These are phyloP conservation scores for Gaeumannomyces sp. DNA, from an alignment of 2,329 filamentous ascomycete species.

Conservation along the genomic window DNA sequence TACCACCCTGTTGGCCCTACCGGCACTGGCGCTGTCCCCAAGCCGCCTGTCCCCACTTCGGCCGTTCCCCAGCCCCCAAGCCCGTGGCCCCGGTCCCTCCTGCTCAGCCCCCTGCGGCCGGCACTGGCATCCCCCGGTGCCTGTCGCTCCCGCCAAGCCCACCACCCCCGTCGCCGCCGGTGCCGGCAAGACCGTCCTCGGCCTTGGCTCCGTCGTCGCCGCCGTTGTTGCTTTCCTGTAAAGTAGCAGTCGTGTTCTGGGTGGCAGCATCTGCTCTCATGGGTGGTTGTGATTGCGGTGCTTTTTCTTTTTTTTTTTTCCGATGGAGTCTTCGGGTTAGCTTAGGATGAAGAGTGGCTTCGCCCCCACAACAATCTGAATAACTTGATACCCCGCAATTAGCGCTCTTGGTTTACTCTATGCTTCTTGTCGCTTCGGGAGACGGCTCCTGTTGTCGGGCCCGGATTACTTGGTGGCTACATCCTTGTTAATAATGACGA, in stretches of 20 bases:
- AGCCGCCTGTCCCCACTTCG: neutral
- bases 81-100: neutral
- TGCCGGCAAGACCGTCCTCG: neutral
- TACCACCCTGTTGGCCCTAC: neutral
- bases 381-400: neutral
- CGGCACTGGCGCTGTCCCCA: constrained; percentile 1
- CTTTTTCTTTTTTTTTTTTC: neutral
- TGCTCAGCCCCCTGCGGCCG: neutral
- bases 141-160: neutral
- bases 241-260: neutral
- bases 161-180: constrained; percentile 6
- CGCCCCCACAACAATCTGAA: neutral
- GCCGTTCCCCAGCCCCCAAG: constrained; percentile 1
- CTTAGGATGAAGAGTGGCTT: neutral
- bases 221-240: constrained; percentile 9
- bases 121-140: neutral
- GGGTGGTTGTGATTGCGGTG: neutral
- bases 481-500: neutral
- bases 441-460: neutral
- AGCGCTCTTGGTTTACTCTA: neutral
- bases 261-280: neutral
- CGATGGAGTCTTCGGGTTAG: neutral
- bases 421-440: neutral
- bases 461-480: neutral
- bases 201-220: constrained; percentile 2